Base-by-base conservation (phyloP, 2,329 filamentous ascomycete genomes). In the Epichloe uncinata region DNA sequence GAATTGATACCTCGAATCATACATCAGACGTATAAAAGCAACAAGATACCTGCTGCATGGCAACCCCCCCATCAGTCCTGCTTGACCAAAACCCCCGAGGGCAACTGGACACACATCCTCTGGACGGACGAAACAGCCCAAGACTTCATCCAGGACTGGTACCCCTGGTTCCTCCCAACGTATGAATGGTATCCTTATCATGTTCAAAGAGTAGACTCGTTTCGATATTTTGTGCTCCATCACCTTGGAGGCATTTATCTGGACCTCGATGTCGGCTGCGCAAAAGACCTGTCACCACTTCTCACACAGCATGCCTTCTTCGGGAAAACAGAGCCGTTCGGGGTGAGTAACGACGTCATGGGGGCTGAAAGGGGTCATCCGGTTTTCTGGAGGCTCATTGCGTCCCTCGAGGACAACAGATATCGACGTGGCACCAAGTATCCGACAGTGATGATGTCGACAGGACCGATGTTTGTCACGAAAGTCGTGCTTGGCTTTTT, bases 161-260 rank as follows among this genome's bases (percentile, higher is more conserved):
- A 88, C 59, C 79, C 84, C 1, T 89, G 84, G 82, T 90, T 88
- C 63, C 69, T 87, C 15, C 73, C 79, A 48, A 87, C 82, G 0
- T 93, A 85, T 60, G 81, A 87, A 60, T 74, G 74, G 59, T 91
- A 90, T 67, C 74, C 72, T 34, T 86, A 83, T 63, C 80, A 82
- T 12, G 88, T 91, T 55, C 84, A 90, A 67, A 78, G 85, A 53
- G 84, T 85, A 50, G 86, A 91, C 61, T 74, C 84, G 5, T 85
- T 91, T 58, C 78, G 86, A 47, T 91, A 91, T 68, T 90, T 91
- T 62, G 74, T 89, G 18, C 73, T 93, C 34, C 75, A 81, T 48
- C 79, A 87, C 65, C 90, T 79, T 61, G 87, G 87, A 50, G 87
- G 87, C 40, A 81, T 88, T 50, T 91, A 91, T 65, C 81, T 91